phyloP scores from a whole-genome alignment of 257 asterid species.

The Striga asiatica region DNA sequence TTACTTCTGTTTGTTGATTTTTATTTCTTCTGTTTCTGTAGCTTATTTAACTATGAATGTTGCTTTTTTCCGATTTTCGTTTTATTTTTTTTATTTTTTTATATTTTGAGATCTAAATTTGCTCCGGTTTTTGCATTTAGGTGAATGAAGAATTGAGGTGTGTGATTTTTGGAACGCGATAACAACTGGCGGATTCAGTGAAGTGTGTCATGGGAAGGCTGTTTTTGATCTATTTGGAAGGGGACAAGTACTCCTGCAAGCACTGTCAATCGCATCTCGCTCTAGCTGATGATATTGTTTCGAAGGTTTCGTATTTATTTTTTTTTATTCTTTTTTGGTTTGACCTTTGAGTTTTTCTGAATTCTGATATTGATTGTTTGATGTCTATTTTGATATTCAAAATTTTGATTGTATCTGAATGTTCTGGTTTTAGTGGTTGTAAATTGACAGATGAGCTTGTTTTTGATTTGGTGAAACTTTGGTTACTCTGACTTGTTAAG shows the following conservation, averaged over 20 bases:
- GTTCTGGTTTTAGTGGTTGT: neutral
- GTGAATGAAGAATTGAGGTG: conserved; percentile 14
- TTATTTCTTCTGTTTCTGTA: neutral
- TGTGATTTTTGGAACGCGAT: too few relatives aligned
- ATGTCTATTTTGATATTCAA: neutral
- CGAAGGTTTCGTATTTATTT: conserved; percentile 35
- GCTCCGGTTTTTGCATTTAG: conserved; percentile 9
- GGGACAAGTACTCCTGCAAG: too few relatives aligned
- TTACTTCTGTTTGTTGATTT: too few relatives aligned
- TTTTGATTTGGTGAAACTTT: neutral
- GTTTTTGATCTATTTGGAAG: too few relatives aligned
- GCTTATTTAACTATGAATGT: neutral
- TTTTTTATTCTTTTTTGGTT: neutral
- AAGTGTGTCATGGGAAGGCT: too few relatives aligned
- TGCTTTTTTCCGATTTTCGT: too few relatives aligned
- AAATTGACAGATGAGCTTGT: neutral
- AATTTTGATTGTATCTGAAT: neutral
- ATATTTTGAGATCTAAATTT: too few relatives aligned
- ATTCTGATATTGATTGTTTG: neutral
- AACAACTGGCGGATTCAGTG: too few relatives aligned
- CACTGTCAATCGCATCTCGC: neutral
- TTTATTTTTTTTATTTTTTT: too few relatives aligned
- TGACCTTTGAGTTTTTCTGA: neutral
- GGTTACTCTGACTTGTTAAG: neutral
- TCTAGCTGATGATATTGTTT: conserved; percentile 30